Evolutionary conservation across 306 rosid genomes (phyloP), one percentile per base, ranked within the genome.

Genomic region (Pyrus betulifolia): DNA sequence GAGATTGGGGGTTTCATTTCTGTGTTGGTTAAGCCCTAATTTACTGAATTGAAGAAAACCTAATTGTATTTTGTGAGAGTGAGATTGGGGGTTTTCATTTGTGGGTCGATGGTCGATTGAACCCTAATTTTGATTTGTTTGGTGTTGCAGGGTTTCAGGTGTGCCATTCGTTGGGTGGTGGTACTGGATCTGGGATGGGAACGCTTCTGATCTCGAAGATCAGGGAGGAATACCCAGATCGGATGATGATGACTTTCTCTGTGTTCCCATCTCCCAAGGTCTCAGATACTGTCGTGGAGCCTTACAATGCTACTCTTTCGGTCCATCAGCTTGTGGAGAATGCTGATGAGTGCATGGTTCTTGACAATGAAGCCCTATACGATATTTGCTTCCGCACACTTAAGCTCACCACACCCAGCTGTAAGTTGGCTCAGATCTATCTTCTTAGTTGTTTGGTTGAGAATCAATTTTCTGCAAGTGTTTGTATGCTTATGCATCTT

Each of bases 171-270:
- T 72, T 84, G 35, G 87, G 87, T 5, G 87, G 87, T 28, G 87
- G 87, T 18, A 84, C 86, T 33, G 87, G 87, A 42, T 84, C 87
- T 73, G 87, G 87, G 19, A 84, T 84, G 87, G 87, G 87, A 65
- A 84, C 87, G 3, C 87, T 84, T 52, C 57, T 84, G 67, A 84
- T 84, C n/a, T 84, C 87, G 0, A 84, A 84, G 80, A 80, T 84
- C 25, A 84, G 87, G 81, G 87, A 84, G 42, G 87, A 84, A 69
- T 84, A 84, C 14, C 87, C 87, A 0, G 87, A 84, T 62, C 78
- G 87, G 55, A 84, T 84, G 87, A 71, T 84, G 87, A 69, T 84
- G 84, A 84, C 87, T 0, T 84, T 84, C 84, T 84, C 87, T 4
- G 87, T 84, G 38, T 84, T 83, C 59, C 87, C 87, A 2, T 84